Base-by-base conservation (phyloP, 768 basidiomycete genomes). In the Mycena pura region DNA sequence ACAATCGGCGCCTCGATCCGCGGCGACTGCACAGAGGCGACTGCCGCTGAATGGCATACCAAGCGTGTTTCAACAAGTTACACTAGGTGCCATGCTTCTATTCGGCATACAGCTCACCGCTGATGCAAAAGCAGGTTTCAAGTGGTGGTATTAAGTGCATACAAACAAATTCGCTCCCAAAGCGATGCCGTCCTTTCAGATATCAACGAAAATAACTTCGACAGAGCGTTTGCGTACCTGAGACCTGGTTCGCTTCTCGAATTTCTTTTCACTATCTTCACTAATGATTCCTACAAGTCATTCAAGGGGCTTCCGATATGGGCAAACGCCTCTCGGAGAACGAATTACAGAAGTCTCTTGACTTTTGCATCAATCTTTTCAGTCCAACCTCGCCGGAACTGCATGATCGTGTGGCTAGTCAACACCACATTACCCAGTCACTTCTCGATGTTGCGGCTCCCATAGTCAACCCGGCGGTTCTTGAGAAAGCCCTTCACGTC, bases 231-330 rank as follows among this genome's bases (percentile, higher is more conserved):
- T 70, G 72, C 82, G 17, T 84, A 82, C 70, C 77, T 90, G 46
- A 76, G 87, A 28, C 88, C 88, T 54, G 82, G 87, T 87, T 45
- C 50, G 80, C 64, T 46, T 13, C 1, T n/a, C 21, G n/a, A n/a
- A n/a, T n/a, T n/a, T 40, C 17, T 7, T 47, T 43, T 31, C 15
- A 24, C 31, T 59, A 36, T 61, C 56, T 27, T 47, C 43, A 25
- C 4, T 48, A 48, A 49, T 41, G 22, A 9, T 3, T 40, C 27
- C 32, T 19, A 28, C 2, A 59, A 92, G 91, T 93, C 27, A 92
- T 92, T 34, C 91, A 92, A 73, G 91, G 91, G 6, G 88, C 87
- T 41, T 87, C 87, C 0, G 91, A 93, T 62, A 86, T 92, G 82
- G 91, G 91, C 14, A 76, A 78, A 29, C 84, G 82, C 15, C 80